Base-by-base conservation (phyloP, 2,329 filamentous ascomycete species). In the Orbilia blumenaviensis region DNA sequence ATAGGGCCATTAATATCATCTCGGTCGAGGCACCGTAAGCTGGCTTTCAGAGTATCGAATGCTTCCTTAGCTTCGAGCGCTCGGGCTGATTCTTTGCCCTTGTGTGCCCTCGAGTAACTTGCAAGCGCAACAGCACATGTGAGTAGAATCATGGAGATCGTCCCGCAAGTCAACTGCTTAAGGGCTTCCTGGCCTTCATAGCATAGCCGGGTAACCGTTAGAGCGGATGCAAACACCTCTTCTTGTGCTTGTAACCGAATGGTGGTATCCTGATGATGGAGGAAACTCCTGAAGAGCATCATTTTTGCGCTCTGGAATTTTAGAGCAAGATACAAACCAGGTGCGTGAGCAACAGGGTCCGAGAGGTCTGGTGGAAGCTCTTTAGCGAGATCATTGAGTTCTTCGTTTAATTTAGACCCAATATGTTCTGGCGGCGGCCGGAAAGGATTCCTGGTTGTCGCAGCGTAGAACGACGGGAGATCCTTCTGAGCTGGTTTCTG, bases 261-360 rank as follows among this genome's bases (percentile, higher is more conserved):
- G 2, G 73, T 71, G 5, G 58, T 4, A 56, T 69, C 66, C 16
- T 69, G 58, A 18, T 77, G 73, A n/a, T 69, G 66, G n/a, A 77
- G 38, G n/a, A 77, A 77, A 21, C 73, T 66, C n/a, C 73, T 50
- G 52, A 77, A 77, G n/a, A 77, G 42, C 73, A 77, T 77, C 29
- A 69, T 69, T 16, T 77, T 77, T 23, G 66, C 63, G 27, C 66
- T 77, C 41, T 77, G 66, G 44, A 69, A 77, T 29, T 71, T 77
- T n/a, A 77, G 36, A 2, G 73, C 73, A 9, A 77, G 52, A 18
- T 69, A 69, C 10, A 77, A 48, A 7, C 27, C 64, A 2, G 73
- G 66, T 5, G 66, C 64, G 23, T 66, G 38, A 12, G 66, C 66
- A 27, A 68, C 63, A 9, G 73, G 73, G 25, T 77, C 73, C 34